These are phyloP conservation scores for Nigrograna mackinnonii DNA, from an alignment of 2,329 filamentous ascomycete species.

Conservation along the genomic window DNA sequence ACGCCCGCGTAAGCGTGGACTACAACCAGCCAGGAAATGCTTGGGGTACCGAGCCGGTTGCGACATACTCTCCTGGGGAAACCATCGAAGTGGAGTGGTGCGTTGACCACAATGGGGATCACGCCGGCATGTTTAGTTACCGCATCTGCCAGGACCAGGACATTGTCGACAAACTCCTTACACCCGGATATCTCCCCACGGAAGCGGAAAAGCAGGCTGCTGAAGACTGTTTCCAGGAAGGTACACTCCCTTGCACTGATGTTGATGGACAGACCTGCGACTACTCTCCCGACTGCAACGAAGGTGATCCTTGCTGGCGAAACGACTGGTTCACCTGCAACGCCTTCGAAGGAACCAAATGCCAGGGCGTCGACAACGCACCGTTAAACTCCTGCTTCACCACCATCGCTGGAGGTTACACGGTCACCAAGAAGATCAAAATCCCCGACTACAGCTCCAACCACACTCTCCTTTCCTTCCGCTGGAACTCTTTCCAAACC, in stretches of 20 bases:
- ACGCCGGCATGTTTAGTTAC: slow-evolving; percentile 38
- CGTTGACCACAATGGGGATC: slow-evolving; percentile 36
- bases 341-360: slow-evolving; percentile 31
- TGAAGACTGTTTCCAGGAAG: slow-evolving; percentile 32
- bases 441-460: slow-evolving; percentile 35
- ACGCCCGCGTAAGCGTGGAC: slow-evolving; percentile 37
- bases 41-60: slow-evolving; percentile 32
- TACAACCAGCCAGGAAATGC: slow-evolving; percentile 34
- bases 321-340: slow-evolving; percentile 41
- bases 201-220: slow-evolving; percentile 37
- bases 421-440: slow-evolving; percentile 34
- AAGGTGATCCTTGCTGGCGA: slow-evolving; percentile 32
- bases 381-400: slow-evolving; percentile 37
- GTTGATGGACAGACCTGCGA: slow-evolving; percentile 33
- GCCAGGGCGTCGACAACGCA: slow-evolving; percentile 34
- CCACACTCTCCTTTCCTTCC: slow-evolving; percentile 34
- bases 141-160: slow-evolving; percentile 37
- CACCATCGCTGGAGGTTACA: slow-evolving; percentile 37
- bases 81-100: slow-evolving; percentile 37
- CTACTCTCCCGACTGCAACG: slow-evolving; percentile 31
- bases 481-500: slow-evolving; percentile 39
- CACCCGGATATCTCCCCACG: slow-evolving; percentile 33
- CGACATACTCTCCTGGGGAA: slow-evolving; percentile 32
- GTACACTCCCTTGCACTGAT: slow-evolving; percentile 33
- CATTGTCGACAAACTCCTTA: slow-evolving; percentile 34